Base-by-base conservation (phyloP, 805 yeast species). In the Wickerhamiella sergipiensis region DNA sequence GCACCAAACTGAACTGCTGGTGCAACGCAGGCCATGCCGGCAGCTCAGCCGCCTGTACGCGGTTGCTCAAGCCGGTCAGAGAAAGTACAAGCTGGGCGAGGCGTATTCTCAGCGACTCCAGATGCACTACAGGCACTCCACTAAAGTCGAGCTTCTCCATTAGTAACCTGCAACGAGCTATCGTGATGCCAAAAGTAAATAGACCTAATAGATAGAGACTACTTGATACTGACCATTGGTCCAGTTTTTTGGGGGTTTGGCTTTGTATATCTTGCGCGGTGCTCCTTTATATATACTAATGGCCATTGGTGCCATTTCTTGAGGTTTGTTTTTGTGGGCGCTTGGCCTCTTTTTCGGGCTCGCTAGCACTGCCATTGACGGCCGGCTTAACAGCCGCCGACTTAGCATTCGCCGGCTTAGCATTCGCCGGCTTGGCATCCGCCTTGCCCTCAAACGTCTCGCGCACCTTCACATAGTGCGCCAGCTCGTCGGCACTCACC, bases 401-500 rank as follows among this genome's bases (percentile, higher is more conserved):
- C 26, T 24, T 24, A n/a, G n/a, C n/a, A 24, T 36, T 18, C 6
- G 40, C 40, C 40, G n/a, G n/a, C n/a, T n/a, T n/a, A 24, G 8
- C 26, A 8, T 24, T 24, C 26, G 26, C 26, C 5, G 26, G 8
- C 26, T 24, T 24, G n/a, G n/a, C n/a, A 24, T 36, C 40, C 6
- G 40, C 40, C 40, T 36, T 36, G 8, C 40, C 40, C 19, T 36
- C 40, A 9, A 36, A 36, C 59, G 78, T 82, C 57, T 79, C 76
- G 55, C 94, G 77, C n/a, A 92, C 83, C 46, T 77, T 67, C 59
- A 82, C 68, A 61, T 92, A 92, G 60, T 90, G 97, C 23, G 74
- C 74, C 47, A 92, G 71, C 61, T 92, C 98, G 33, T 86, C 94
- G 1, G 79, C 80, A 47, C 95, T 84, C 9, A 92, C 97, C 42